A percentile compares a stretch with the other conserved stretches of the same genome.
phyloP scores from a whole-genome alignment of 495 filamentous ascomycete species.

The Hyaloscypha variabilis region DNA sequence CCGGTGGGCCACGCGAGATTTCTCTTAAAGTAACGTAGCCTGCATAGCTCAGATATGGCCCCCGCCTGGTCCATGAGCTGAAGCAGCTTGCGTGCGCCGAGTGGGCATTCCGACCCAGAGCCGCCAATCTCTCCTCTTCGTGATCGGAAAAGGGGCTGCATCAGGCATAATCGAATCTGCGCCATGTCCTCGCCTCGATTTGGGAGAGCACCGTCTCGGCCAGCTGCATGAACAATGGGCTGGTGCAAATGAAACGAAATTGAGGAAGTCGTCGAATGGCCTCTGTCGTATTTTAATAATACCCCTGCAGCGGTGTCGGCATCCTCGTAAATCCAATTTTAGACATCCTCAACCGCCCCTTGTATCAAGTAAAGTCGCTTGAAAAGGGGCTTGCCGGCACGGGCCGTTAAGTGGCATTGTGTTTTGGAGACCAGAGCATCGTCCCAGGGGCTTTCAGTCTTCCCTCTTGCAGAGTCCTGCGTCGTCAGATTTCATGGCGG shows the following conservation, averaged over 20 bases:
- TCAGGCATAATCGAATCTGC: not conserved
- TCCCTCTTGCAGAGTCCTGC: not conserved
- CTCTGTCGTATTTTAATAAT: no score
- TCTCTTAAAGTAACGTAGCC: not conserved
- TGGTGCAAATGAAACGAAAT: not conserved
- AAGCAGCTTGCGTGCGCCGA: not conserved
- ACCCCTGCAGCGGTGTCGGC: not conserved
- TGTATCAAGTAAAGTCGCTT: not conserved
- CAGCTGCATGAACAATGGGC: not conserved
- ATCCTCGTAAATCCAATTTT: not conserved
- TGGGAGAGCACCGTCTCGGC: not conserved
- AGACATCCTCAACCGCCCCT: not conserved
- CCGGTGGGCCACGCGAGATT: not conserved
- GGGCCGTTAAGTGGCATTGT: not conserved
- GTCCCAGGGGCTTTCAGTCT: not conserved
- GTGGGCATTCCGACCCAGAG: not conserved
- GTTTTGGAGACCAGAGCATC: not conserved
- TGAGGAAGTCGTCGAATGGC: not conserved
- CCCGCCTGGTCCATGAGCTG: not conserved
- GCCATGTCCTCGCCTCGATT: not conserved
- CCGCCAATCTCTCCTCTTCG: not conserved
- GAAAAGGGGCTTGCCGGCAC: not conserved
- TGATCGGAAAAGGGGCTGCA: not conserved
- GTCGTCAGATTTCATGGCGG: not conserved
- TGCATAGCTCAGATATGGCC: not conserved